Base-by-base conservation (phyloP, 106 monocot genomes). In the Narthecium ossifragum region DNA sequence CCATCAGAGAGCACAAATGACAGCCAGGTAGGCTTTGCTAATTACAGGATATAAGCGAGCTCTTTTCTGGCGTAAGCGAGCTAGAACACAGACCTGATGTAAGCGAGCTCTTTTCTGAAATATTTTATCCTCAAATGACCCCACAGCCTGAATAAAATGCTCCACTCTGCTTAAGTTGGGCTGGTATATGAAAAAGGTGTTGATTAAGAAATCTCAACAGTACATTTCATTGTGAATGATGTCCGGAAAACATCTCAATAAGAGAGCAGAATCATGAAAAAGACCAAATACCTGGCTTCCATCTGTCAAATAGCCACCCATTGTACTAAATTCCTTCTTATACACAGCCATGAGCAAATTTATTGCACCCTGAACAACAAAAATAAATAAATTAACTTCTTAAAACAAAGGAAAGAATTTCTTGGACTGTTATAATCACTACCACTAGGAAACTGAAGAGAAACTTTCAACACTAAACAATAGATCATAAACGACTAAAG, bases 131-230 rank as follows among this genome's bases (percentile, higher is more conserved):
- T 93, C 93, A 61, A 71, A 93, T 5, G 88, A 77, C 26, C 93
- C 93, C 2, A 93, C 88, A 46, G 88, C 79, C 60, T 93, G 93
- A 70, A 93, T 93, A 78, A 93, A 93, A 72, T 82, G 93, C 61
- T 93, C 88, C 9, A 93, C 93, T 75, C 60, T 85, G 62, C 72
- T 69, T 64, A 93, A 72, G 75, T 92, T 51, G 11, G 86, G 92
- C 92, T 92, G 67, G 56, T 26, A 63, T 22, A 77, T 31, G 45
- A 45, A 43, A 63, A 60, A 62, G 60, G 37, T 47, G 36, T 6
- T 36, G 49, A 22, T 24, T 3, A 21, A 22, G 22, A 49, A 22
- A 20, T 0, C 9, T 49, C 18, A 49, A 48, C 48, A 48, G 48
- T 3, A 22, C 18, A 22, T 2, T 22, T n/a, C 18, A 49, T 49